Evolutionary conservation across 2,329 filamentous ascomycete species (phyloP), one percentile per base, ranked within the genome.

Genomic region (Clarireedia sp.): DNA sequence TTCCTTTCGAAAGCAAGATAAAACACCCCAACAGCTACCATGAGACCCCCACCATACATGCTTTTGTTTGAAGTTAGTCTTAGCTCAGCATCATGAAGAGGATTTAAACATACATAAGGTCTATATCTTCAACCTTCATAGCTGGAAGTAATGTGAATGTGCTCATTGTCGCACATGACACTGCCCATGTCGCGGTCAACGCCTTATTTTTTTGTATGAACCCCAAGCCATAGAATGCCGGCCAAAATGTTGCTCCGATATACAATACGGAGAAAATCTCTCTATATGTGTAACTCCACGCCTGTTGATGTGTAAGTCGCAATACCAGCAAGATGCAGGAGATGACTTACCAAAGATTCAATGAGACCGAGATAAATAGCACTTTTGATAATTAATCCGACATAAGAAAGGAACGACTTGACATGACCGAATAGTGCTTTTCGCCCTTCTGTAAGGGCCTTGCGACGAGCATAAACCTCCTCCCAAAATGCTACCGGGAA

Each of bases 401-500:
- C 61, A 29, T 79, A 71, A 24, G 80, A 81, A 21, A 77, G 74
- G 26, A 78, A 72, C 0, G 85, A 83, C 54, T 79, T 75, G 43
- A 91, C 73, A 62, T 91, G 79, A 0, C 81, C 78, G 61, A 96
- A 84, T 8, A 97, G 74, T 49, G 81, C 77, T 60, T 78, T 78
- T 51, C 79, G 77, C 3, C 90, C 91, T 59, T 83, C 78, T 5
- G 73, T 66, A 12, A 96, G 70, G 43, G 88, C 88, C 46, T 78
- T 76, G 55, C 90, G 80, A 26, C 87, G 82, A 3, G 89, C 88
- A 70, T 86, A 92, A 0, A 96, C 89, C 66, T 96, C 91, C 70
- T 96, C 92, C 94, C 94, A 99, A 73, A 99, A 97, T 56, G 89
- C 80, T 2, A 96, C 84, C 0, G 94, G 94, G 70, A 99, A 99